Evolutionary conservation across 2,329 filamentous ascomycete species (phyloP), one percentile per base, ranked within the genome.

Genomic region (Rutstroemia sp.): DNA sequence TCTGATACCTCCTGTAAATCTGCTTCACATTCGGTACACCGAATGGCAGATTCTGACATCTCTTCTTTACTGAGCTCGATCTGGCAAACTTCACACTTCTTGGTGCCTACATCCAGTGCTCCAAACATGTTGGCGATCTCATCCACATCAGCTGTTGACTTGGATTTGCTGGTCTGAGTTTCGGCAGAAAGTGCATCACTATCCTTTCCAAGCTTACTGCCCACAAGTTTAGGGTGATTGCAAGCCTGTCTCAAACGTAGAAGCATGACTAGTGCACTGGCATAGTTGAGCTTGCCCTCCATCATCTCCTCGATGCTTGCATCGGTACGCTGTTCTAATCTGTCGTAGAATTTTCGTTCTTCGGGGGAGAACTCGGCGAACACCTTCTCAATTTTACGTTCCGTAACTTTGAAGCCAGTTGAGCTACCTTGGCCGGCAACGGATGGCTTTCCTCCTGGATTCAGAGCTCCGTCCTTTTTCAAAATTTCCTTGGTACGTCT

Each of bases 401-500:
- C 90, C 1, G 92, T 94, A 59, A 97, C 92, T 70, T 91, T 90
- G 76, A 99, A 96, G 1, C 85, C 85, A 0, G 82, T 81, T 1
- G 80, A 80, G 6, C 78, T 79, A 5, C 70, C 69, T 55, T 71
- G 25, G 74, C 76, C 61, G 64, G 71, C 48, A 71, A 70, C 69
- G 61, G 75, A 73, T 62, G 71, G 65, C 68, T 90, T 88, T 52
- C 87, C 85, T 39, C 88, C 88, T 25, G 88, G 86, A 59, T 88
- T 88, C 18, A 95, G 75, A 0, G 89, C 90, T 10, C 90, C 89
- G 10, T 90, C 90, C 64, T 90, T 80, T 72, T 94, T 96, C 59
- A 99, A 75, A n/a, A 99, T 90, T 21, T 96, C 91, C 72, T 99
- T 99, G 8, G 92, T 97, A 44, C 94, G 85, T n/a, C 94, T 86